Evolutionary conservation across 208 protist genomes (phyloP), one percentile per base, ranked within the genome.

Genomic region (Trypanosomatidae sp.): DNA sequence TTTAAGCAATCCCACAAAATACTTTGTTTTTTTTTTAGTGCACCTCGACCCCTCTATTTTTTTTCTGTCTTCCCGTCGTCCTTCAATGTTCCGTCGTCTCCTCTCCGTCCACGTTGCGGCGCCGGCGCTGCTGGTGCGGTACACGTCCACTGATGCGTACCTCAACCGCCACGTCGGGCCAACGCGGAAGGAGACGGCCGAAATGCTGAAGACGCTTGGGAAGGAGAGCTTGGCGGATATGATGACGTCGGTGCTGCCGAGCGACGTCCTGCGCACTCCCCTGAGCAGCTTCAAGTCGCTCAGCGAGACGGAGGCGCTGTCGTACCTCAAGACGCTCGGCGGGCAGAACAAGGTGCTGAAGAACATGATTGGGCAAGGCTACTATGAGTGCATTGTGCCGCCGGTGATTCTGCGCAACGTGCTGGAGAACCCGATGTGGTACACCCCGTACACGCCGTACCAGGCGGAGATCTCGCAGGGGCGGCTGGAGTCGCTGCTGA

Each of bases 391-490:
- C 43, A 89, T 96, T 25, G 88, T 90, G 30, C 97, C 98, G 10
- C 69, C 87, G 22, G 96, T 97, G 0, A 98, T 99, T 72, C 74
- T 98, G 80, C 88, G 98, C 64, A 99, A 99, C 77, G 83, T 99
- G 36, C 76, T 99, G 70, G 97, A 99, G 86, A 99, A 99, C 76
- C 98, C 99, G 60, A 96, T 92, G 43, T 99, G 99, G 99, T 99
- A 99, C 87, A 99, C 99, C 10, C 97, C 98, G 44, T 99, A 99
- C 85, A 99, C 98, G 28, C 99, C 99, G 10, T 99, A 99, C 85
- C 92, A 98, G 81, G 91, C 96, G 8, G 97, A 99, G 71, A 98
- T 99, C 46, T 88, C 91, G 33, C 98, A 99, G 88, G 99, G 98
- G 9, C 92, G 99, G 60, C 84, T 99, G 0, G 98, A 99, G 86